Percentiles rank a stretch among this genome's conserved stretches.
phyloP scores from a whole-genome alignment of 2,329 filamentous ascomycete genomes.

The Fusarium sp. region DNA sequence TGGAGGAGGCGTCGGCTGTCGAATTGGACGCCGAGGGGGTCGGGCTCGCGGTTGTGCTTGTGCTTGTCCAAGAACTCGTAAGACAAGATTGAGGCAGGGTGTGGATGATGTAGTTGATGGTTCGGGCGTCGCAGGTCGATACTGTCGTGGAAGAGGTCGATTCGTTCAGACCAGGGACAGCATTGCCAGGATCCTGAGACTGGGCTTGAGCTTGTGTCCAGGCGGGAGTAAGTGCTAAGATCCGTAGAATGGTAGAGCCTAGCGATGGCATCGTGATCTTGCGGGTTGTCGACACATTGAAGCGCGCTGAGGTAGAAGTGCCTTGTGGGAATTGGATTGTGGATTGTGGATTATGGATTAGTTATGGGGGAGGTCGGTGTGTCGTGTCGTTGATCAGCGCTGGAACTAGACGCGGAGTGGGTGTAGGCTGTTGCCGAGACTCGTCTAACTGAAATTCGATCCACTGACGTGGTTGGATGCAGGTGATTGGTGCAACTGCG shows the following conservation, averaged over 20 bases:
- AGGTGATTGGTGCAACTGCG: constrained; percentile 21
- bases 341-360: constrained; percentile 7
- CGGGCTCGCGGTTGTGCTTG: constrained; percentile 55
- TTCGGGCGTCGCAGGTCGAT: constrained; percentile 66
- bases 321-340: neutral
- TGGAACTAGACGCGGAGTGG: constrained; percentile 24
- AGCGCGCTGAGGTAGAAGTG: constrained; percentile 13
- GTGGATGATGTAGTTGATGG: constrained; percentile 86
- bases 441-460: constrained; percentile 16
- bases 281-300: constrained; percentile 32
- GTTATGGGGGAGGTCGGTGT: constrained; percentile 14
- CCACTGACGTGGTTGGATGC: constrained; percentile 11
- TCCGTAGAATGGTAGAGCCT: constrained; percentile 28
- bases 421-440: constrained; percentile 5
- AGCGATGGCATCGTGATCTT: constrained; percentile 38
- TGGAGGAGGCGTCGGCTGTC: neutral
- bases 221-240: constrained; percentile 21
- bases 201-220: constrained; percentile 22
- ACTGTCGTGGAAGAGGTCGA: constrained; percentile 21
- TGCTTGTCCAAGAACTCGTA: constrained; percentile 68
- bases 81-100: constrained; percentile 81
- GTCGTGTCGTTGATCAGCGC: constrained; percentile 25
- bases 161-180: constrained; percentile 13
- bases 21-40: constrained; percentile 33
- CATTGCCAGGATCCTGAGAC: constrained; percentile 8